Evolutionary conservation across 345 rosid species (phyloP).

Genomic region (Gossypium rotundifolium): DNA sequence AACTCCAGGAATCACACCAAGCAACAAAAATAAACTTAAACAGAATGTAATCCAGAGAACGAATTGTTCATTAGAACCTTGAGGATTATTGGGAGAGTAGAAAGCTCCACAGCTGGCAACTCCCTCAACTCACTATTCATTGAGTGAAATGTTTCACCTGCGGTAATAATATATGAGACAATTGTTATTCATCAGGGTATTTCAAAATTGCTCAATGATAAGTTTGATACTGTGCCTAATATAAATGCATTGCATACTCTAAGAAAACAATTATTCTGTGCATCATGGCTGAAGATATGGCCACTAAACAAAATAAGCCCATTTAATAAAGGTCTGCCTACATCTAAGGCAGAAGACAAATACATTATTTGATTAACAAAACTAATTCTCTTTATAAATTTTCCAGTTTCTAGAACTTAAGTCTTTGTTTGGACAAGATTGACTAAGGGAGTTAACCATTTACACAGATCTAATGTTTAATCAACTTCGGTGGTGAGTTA

Average conservation of each 20-base stretch:
- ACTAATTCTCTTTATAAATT: neutral
- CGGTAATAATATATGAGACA: neutral
- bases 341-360: neutral
- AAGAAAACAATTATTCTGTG: neutral
- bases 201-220: neutral
- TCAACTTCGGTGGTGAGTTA: neutral
- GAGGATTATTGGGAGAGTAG: constrained; percentile 80
- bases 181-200: neutral
- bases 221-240: neutral
- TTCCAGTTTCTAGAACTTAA: neutral
- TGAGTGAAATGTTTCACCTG: constrained; percentile 80
- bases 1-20: neutral
- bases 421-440: neutral
- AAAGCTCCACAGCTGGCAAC: constrained; percentile 87
- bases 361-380: neutral
- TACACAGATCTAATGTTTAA: neutral
- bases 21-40: constrained; percentile 11
- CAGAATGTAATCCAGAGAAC: neutral
- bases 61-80: constrained; percentile 45
- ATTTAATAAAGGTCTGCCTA: neutral
- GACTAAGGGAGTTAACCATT: neutral
- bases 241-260: neutral
- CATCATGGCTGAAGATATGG: neutral
- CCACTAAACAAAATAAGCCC: neutral
- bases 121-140: constrained; percentile 82